phyloP scores from a whole-genome alignment of 352 stramenopile species.

The Saprolegnia parasitica region DNA sequence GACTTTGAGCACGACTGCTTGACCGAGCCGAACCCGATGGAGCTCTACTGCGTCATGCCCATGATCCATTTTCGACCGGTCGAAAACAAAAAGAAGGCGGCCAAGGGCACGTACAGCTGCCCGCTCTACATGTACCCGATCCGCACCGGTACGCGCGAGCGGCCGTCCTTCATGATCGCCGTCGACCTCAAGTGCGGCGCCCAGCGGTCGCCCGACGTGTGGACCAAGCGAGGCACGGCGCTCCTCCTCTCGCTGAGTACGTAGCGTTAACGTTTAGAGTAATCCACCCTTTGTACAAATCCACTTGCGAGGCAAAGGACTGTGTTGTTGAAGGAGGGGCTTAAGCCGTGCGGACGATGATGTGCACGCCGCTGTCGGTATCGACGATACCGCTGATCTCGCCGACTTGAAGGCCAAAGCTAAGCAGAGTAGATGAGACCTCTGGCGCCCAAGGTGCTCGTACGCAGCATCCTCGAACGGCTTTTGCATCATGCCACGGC shows the following conservation, averaged over 20 bases:
- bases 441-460: neutral
- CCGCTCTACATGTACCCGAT: conserved; percentile 95
- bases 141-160: conserved; percentile 91
- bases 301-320: neutral
- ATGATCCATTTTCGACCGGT: conserved; percentile 95
- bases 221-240: conserved; percentile 90
- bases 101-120: conserved; percentile 91
- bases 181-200: conserved; percentile 89
- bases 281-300: neutral
- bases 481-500: conserved; percentile 88
- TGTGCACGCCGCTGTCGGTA: conserved; percentile 95
- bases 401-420: conserved; percentile 87
- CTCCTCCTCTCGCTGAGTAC: conserved; percentile 88
- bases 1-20: conserved; percentile 89
- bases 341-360: conserved; percentile 92
- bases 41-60: conserved; percentile 87
- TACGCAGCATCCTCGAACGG: conserved; percentile 87
- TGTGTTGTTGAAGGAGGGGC: neutral
- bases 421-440: conserved; percentile 25
- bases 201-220: conserved; percentile 86
- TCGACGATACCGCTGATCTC: conserved; percentile 93
- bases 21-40: conserved; percentile 88
- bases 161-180: conserved; percentile 92
- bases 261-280: conserved; percentile 29
- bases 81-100: conserved; percentile 91